A percentile compares a stretch with the other conserved stretches of the same genome.
These are phyloP conservation scores for Phylloporus sp. DNA, from an alignment of 768 basidiomycete species.

Conservation along the genomic window DNA sequence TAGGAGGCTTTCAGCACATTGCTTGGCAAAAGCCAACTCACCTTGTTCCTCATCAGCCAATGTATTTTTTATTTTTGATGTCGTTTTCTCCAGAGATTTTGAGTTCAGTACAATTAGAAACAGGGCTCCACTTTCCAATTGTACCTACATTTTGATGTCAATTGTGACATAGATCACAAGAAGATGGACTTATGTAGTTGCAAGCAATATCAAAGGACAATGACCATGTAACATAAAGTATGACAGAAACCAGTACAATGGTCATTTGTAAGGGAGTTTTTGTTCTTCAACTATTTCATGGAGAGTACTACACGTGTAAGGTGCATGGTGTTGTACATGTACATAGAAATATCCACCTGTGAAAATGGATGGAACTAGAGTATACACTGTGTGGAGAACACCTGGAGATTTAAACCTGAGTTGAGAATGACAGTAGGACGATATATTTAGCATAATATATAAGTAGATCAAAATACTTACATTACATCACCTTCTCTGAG, in stretches of 20 bases:
- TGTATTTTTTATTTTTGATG: not conserved
- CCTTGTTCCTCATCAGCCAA: not conserved
- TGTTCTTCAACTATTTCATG: not conserved
- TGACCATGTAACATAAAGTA: slow-evolving; percentile 1
- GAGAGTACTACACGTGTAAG: not conserved
- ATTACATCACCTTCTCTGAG: not conserved
- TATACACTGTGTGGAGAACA: not conserved
- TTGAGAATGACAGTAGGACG: no score
- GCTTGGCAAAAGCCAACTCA: not conserved
- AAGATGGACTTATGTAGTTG: not conserved
- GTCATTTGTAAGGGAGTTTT: not conserved
- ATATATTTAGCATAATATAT: no score
- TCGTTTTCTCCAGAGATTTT: not conserved
- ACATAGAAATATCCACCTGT: not conserved
- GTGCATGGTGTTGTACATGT: not conserved
- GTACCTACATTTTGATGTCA: not conserved
- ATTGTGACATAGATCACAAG: no score
- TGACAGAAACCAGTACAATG: not conserved
- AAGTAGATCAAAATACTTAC: not conserved
- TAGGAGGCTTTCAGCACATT: not conserved
- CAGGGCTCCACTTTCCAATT: not conserved
- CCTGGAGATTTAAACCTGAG: not conserved
- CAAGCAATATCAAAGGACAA: not conserved
- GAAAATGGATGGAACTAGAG: not conserved
- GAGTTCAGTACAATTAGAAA: not conserved